Percentiles rank a stretch among this genome's conserved stretches.
Evolutionary conservation across 2,329 filamentous ascomycete species (phyloP).

Genomic region (Arthrobotrys pseudoclavata): DNA sequence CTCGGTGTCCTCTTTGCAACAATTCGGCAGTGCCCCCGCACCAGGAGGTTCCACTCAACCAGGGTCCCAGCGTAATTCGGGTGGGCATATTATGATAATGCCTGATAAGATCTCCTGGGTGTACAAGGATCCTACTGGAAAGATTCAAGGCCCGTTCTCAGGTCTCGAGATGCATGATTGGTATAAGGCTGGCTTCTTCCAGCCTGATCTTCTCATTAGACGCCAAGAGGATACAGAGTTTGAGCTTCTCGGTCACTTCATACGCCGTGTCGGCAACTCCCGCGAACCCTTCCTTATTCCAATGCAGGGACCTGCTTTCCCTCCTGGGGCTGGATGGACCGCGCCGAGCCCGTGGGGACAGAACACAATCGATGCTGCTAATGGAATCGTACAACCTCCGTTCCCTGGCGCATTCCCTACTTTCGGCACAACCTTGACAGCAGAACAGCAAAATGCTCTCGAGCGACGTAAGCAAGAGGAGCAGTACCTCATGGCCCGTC

Average conservation of each 20-base stretch:
- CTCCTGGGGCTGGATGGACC: conserved; percentile 51
- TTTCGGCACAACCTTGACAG: conserved; percentile 95
- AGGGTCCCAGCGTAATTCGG: conserved; percentile 74
- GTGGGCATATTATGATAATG: conserved; percentile 96
- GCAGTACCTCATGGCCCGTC: conserved; percentile 94
- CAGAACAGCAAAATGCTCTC: conserved; percentile 96
- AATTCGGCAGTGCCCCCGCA: conserved; percentile 25
- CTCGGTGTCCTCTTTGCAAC: conserved; percentile 49
- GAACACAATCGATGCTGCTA: conserved; percentile 65
- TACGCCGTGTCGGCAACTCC: conserved; percentile 95
- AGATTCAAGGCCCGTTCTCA: conserved; percentile 93
- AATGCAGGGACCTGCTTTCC: conserved; percentile 82
- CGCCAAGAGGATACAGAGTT: conserved; percentile 94
- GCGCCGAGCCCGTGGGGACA: conserved; percentile 67
- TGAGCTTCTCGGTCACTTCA: conserved; percentile 93
- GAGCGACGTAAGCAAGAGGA: conserved; percentile 98
- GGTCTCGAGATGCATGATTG: conserved; percentile 99
- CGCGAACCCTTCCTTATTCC: conserved; percentile 97
- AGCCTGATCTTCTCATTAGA: conserved; percentile 91
- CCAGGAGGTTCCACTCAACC: conserved; percentile 44
- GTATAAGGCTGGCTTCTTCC: conserved; percentile 99
- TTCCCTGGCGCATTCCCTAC: conserved; percentile 94
- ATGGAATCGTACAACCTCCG: conserved; percentile 81
- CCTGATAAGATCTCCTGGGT: conserved; percentile 99
- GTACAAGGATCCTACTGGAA: conserved; percentile 93